A percentile compares a stretch with the other conserved stretches of the same genome.
These are phyloP conservation scores for Pleurotus salmoneostramineus DNA, from an alignment of 768 basidiomycete genomes.

Conservation along the genomic window DNA sequence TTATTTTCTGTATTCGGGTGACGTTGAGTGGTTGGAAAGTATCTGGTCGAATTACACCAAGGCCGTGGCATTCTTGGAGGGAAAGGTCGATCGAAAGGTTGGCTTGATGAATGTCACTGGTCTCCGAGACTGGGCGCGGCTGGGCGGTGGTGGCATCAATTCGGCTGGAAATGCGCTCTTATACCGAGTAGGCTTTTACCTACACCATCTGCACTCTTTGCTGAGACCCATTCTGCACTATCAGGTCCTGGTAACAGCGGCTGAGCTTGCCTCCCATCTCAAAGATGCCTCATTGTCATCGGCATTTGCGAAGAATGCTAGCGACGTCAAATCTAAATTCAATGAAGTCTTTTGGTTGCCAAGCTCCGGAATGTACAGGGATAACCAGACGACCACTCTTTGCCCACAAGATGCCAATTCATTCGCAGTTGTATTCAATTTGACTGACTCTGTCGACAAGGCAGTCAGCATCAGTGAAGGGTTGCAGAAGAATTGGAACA, in stretches of 20 bases:
- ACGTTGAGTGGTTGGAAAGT: slow-evolving; percentile 42
- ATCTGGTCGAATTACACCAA: slow-evolving; percentile 56
- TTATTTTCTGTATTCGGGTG: slow-evolving; percentile 54
- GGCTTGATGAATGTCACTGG: slow-evolving; percentile 57
- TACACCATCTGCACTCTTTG: not conserved
- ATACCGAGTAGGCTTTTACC: slow-evolving; percentile 31
- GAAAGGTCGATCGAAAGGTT: slow-evolving; percentile 41
- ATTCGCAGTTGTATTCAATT: slow-evolving; percentile 49
- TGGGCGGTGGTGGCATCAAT: slow-evolving; percentile 53
- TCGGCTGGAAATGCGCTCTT: slow-evolving; percentile 53
- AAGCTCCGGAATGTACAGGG: slow-evolving; percentile 44
- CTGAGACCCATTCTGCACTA: not conserved
- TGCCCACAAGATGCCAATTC: slow-evolving; percentile 58
- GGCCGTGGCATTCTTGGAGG: slow-evolving; percentile 49
- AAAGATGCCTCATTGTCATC: slow-evolving; percentile 28
- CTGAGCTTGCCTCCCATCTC: slow-evolving; percentile 38
- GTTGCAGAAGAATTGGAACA: slow-evolving; percentile 48
- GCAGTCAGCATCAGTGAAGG: slow-evolving; percentile 41
- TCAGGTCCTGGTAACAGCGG: slow-evolving; percentile 45
- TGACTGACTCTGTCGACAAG: slow-evolving; percentile 37
- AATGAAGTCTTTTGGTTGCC: slow-evolving; percentile 52
- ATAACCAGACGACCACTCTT: slow-evolving; percentile 49
- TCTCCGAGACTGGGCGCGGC: slow-evolving; percentile 52
- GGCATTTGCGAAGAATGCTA: slow-evolving; percentile 41
- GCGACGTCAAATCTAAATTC: slow-evolving; percentile 41